Base-by-base conservation (phyloP, 2,329 filamentous ascomycete genomes). In the Capronia coronata region DNA sequence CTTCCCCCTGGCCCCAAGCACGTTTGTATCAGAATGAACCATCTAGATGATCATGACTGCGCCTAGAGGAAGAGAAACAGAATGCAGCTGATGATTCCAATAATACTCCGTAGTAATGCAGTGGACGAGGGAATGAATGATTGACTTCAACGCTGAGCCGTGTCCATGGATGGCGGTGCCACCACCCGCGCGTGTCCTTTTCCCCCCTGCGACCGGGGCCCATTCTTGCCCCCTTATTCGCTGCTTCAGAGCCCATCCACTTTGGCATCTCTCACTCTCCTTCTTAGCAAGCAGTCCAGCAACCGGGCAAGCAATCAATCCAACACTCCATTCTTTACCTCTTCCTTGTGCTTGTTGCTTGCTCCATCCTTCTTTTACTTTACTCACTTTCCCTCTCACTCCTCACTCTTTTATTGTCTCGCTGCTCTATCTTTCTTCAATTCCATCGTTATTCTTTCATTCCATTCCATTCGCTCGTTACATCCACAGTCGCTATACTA, bases 401-500 rank as follows among this genome's bases (percentile, higher is more conserved):
- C 47, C 46, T 55, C 46, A 52, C 51, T 53, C 43, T 32, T 29
- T 48, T 37, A 43, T 46, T 50, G 29, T 50, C 37, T 58, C 48
- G 34, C 57, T 55, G 55, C 54, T 51, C 53, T 18, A 37, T 55
- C 54, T 59, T 60, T 56, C 51, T 61, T 57, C 58, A 53, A 37
- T 38, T 54, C 39, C 45, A 55, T 57, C 58, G 53, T 53, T 58
- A 32, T 57, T 30, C 41, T 59, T 60, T 48, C 45, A 34, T 51
- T 57, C 52, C 54, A 42, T 58, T 55, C 46, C 40, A 41, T 52
- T 58, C 54, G 27, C 48, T 57, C 52, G 46, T 54, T 57, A 34
- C 41, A 40, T 48, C 54, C 32, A 49, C 46, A 39, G 59, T 54
- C 45, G 52, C 55, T 59, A 49, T 44, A 49, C 55, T 58, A 48